phyloP scores from a whole-genome alignment of 2,329 filamentous ascomycete genomes.

The Alternaria conjuncta region DNA sequence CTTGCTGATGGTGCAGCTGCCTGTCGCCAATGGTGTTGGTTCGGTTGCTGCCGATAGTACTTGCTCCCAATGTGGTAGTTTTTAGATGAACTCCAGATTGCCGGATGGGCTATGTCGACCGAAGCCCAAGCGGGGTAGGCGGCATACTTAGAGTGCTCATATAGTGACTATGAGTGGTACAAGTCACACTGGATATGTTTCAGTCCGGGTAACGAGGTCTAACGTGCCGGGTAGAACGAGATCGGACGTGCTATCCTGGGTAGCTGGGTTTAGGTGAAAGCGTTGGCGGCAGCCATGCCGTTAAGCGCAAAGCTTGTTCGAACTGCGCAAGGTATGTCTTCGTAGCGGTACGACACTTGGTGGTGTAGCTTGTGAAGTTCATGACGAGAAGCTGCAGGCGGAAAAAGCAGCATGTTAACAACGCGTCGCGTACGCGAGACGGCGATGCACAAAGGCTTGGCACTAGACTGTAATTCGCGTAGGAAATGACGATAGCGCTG shows the following conservation, averaged over 20 bases:
- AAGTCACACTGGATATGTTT: background rate
- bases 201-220: background rate
- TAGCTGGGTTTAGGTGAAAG: background rate
- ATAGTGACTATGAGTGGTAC: background rate
- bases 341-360: no score
- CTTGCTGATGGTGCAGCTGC: background rate
- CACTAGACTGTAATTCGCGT: background rate
- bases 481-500: background rate
- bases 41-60: background rate
- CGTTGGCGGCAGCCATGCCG: background rate
- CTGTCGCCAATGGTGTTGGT: background rate
- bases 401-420: rapidly evolving
- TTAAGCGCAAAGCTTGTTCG: background rate
- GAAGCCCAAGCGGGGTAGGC: background rate
- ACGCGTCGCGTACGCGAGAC: background rate
- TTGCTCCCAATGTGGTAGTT: background rate
- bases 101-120: slow-evolving; percentile 4
- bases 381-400: background rate
- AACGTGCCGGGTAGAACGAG: background rate
- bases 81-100: slow-evolving; percentile 15
- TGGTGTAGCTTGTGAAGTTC: no score
- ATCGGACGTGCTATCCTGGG: background rate
- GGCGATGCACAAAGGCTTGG: background rate
- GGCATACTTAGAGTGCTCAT: background rate
- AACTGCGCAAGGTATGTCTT: background rate